Evolutionary conservation across 805 yeast genomes (phyloP).

Genomic region (Wickerhamomyces subpelliculosus): DNA sequence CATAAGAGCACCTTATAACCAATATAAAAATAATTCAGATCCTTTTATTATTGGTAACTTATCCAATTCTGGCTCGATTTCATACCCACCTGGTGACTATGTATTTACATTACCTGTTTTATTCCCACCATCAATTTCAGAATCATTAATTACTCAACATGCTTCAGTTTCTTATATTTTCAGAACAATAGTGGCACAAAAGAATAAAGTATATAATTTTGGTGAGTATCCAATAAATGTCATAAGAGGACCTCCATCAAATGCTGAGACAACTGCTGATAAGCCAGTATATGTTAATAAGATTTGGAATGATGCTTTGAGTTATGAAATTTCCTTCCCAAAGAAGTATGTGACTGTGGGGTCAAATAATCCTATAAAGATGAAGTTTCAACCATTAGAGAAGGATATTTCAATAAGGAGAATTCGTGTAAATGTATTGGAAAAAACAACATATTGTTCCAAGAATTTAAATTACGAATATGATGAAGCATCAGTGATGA

Average conservation of each 20-base stretch:
- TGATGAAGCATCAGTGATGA: slow-evolving; percentile 28
- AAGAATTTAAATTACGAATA: slow-evolving; percentile 45
- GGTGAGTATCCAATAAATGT: slow-evolving; percentile 27
- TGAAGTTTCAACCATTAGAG: slow-evolving; percentile 59
- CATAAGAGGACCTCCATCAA: slow-evolving; percentile 34
- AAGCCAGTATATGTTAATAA: slow-evolving; percentile 74
- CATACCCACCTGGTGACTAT: slow-evolving; percentile 57
- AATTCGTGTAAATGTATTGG: slow-evolving; percentile 58
- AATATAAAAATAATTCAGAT: slow-evolving; percentile 6
- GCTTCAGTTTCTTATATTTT: slow-evolving; percentile 41
- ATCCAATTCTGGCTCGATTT: slow-evolving; percentile 6
- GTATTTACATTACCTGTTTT: slow-evolving; percentile 58
- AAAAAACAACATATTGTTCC: slow-evolving; percentile 57
- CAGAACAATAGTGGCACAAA: slow-evolving; percentile 24
- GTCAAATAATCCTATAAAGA: slow-evolving; percentile 49
- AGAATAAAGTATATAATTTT: slow-evolving; percentile 24
- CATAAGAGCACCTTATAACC: slow-evolving; percentile 10
- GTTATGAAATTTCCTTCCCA: slow-evolving; percentile 67
- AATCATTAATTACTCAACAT: slow-evolving; percentile 45
- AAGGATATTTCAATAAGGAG: slow-evolving; percentile 58
- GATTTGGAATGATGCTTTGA: slow-evolving; percentile 65
- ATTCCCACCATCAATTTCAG: slow-evolving; percentile 58
- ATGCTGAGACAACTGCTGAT: slow-evolving; percentile 36
- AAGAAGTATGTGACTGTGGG: slow-evolving; percentile 62
- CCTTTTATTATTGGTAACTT: slow-evolving; percentile 12